A percentile compares a stretch with the other conserved stretches of the same genome.
Evolutionary conservation across 345 rosid species (phyloP).

Genomic region (Camelina sativa): DNA sequence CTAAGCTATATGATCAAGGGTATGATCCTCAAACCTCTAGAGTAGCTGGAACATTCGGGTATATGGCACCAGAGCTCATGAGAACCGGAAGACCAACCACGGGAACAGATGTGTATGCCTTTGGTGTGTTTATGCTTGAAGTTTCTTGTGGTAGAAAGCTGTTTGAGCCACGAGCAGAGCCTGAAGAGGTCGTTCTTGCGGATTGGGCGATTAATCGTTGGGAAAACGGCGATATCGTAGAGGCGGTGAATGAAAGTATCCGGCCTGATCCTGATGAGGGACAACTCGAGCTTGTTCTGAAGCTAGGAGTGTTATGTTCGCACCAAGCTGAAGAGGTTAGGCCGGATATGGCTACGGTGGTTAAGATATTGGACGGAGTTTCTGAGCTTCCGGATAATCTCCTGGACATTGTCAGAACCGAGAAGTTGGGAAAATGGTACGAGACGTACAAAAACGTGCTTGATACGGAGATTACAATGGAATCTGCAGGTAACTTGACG

Average conservation of each 20-base stretch:
- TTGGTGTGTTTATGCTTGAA: conserved; percentile 49
- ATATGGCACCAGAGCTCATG: conserved; percentile 49
- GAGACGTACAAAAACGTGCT: conserved; percentile 1
- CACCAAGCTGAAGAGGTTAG: conserved; percentile 22
- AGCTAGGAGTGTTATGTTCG: conserved; percentile 33
- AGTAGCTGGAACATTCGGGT: conserved; percentile 49
- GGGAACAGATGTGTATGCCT: conserved; percentile 44
- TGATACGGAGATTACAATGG: neutral
- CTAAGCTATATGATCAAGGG: conserved; percentile 48
- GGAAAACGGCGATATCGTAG: conserved; percentile 30
- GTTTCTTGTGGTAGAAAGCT: conserved; percentile 52
- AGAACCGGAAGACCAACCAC: conserved; percentile 48
- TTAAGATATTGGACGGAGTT: conserved; percentile 14
- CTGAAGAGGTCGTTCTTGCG: conserved; percentile 56
- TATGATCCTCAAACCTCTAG: conserved; percentile 42
- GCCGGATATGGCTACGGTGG: conserved; percentile 28
- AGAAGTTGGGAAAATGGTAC: conserved; percentile 22
- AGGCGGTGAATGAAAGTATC: conserved; percentile 12
- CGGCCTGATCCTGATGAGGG: conserved; percentile 1
- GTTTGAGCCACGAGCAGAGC: conserved; percentile 46
- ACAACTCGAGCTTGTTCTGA: conserved; percentile 25
- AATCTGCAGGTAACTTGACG: conserved; percentile 19
- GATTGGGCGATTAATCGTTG: conserved; percentile 28
- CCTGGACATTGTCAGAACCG: conserved; percentile 28
- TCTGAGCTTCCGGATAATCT: conserved; percentile 26